Evolutionary conservation across 1,284 basidiomycete species (phyloP), one percentile per base, ranked within the genome.

Genomic region (Trametes sp.): DNA sequence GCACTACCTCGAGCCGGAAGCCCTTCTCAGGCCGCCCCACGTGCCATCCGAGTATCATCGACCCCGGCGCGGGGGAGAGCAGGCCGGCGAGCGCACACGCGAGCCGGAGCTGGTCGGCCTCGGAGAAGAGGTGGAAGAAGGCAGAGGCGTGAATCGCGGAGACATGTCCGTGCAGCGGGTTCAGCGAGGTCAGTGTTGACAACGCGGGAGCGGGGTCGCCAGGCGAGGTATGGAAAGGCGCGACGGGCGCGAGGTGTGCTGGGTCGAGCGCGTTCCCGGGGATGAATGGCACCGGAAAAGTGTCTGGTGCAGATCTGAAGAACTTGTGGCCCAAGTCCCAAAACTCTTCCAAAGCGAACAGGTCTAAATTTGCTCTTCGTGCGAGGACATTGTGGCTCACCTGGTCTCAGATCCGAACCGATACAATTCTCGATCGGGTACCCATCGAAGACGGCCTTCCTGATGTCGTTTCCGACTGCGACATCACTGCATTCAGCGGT

Each of bases 91-190:
- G 65, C 4, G 66, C 72, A 13, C 69, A 69, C 6, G 80, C 82
- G 7, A 83, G 73, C 21, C 75, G 51, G n/a, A 70, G 57, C 68
- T 84, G 82, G 24, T 73, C 54, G 13, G 76, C 77, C 65, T 82
- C 75, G 36, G 73, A 59, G 71, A 84, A 84, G 7, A 84, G 74
- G 65, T 84, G 82, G 69, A 84, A 84, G 63, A 84, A 77, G 1
- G 77, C 72, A 9, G 79, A 79, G 8, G 78, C 75, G 64, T 82
- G 79, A 29, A 84, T 80, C 10, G 75, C 79, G 6, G 80, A 77
- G 41, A 81, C 67, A 62, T 78, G 75, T 8, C 80, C 78, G 36
- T 75, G 77, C 2, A 84, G 75, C 5, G 77, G 76, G 26, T 72
- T 81, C 28, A 83, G 74, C n/a, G 73, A 75, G 2, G 68, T 75